Conservation (phyloP, 2,329 filamentous ascomycete genomes). For the Mariannaea elegans region DNA sequence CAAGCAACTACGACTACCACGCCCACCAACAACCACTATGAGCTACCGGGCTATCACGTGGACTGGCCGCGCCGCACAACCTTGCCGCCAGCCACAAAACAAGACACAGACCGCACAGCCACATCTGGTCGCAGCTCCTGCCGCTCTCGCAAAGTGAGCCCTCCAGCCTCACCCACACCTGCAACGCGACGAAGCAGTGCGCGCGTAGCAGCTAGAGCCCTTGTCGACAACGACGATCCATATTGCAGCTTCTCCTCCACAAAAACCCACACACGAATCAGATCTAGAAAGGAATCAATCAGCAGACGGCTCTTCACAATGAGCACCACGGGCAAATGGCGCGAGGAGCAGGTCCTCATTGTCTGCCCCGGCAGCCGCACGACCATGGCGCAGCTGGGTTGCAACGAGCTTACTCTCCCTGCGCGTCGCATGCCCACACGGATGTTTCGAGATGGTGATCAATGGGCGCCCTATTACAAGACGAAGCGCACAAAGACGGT, state of each 20-base stretch:
- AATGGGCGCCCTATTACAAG: constrained; percentile 80
- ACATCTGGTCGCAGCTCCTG: background rate
- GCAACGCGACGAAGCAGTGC: background rate
- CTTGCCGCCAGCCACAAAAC: background rate
- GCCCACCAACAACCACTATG: background rate
- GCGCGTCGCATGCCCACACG: constrained; percentile 86
- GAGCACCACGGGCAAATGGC: constrained; percentile 66
- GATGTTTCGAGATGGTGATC: constrained; percentile 91
- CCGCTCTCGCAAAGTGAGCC: background rate
- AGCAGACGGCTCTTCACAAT: constrained; percentile 48
- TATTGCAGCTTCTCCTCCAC: constrained; percentile 1
- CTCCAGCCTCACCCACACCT: background rate
- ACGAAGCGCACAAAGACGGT: constrained; percentile 68
- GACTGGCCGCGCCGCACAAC: background rate
- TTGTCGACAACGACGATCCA: background rate
- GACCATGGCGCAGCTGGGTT: constrained; percentile 89
- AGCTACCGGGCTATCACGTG: background rate
- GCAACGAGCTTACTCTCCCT: constrained; percentile 92
- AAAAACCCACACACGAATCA: background rate
- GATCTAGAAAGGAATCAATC: constrained; percentile 16
- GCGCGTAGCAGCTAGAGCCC: background rate
- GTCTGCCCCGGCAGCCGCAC: constrained; percentile 87
- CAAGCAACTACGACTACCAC: background rate
- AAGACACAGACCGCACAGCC: background rate
- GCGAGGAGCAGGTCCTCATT: constrained; percentile 72